These are phyloP conservation scores for Irpex sp. DNA, from an alignment of 1,284 basidiomycete genomes.

Conservation along the genomic window DNA sequence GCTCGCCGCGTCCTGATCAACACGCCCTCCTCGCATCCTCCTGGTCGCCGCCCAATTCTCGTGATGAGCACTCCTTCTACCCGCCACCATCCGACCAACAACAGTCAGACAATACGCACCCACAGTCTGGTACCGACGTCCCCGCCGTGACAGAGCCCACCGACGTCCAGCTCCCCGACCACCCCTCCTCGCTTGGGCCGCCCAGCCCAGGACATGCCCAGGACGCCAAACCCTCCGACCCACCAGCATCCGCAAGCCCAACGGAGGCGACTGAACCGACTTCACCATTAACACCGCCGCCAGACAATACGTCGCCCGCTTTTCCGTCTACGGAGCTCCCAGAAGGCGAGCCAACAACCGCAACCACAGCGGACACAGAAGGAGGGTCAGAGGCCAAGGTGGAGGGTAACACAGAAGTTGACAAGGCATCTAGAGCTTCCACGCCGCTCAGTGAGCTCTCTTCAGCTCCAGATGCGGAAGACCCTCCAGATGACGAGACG, in stretches of 20 bases:
- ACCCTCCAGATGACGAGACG: constrained; percentile 14
- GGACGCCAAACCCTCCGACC: constrained; percentile 22
- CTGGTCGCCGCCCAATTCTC: constrained; percentile 34
- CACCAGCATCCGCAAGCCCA: constrained; percentile 19
- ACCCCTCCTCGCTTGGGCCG: constrained; percentile 13
- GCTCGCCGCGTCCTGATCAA: constrained; percentile 33
- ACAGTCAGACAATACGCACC: constrained; percentile 21
- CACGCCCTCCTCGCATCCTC: constrained; percentile 31
- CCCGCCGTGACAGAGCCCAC: constrained; percentile 8
- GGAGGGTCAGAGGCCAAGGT: constrained; percentile 17
- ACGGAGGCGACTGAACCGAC: constrained; percentile 24
- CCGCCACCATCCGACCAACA: constrained; percentile 26
- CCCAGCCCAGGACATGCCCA: constrained; percentile 25
- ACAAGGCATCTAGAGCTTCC: constrained; percentile 43
- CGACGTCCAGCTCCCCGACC: constrained; percentile 3
- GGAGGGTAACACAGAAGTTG: constrained; percentile 25
- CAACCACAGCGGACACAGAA: constrained; percentile 9
- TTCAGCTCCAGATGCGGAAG: constrained; percentile 45
- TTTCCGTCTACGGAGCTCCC: constrained; percentile 19
- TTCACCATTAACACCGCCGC: constrained; percentile 29
- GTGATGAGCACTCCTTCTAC: constrained; percentile 28
- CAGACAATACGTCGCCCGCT: constrained; percentile 26
- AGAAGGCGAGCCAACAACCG: constrained; percentile 23
- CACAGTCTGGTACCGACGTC: constrained; percentile 21
- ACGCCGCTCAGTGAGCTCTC: constrained; percentile 72